A percentile compares a stretch with the other conserved stretches of the same genome.
phyloP scores from a whole-genome alignment of 1,284 basidiomycete genomes.

The Ceratobasidium sp. region DNA sequence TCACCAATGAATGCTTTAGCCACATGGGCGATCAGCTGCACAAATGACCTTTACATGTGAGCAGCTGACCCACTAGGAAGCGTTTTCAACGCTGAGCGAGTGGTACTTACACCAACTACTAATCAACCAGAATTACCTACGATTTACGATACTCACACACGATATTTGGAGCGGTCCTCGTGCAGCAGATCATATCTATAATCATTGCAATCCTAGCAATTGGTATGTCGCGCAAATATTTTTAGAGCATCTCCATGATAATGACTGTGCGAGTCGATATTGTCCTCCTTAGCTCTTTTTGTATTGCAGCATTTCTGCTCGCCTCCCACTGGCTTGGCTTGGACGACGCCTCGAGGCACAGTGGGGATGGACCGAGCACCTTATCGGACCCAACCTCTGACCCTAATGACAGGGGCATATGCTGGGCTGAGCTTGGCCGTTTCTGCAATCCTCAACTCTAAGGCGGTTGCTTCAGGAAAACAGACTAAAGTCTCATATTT shows the following conservation, averaged over 20 bases:
- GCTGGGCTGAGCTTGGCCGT: neutral
- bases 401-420: neutral
- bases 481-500: neutral
- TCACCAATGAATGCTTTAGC: neutral
- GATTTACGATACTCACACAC: neutral
- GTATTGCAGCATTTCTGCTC: no score
- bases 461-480: neutral
- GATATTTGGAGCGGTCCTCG: conserved; percentile 8
- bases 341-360: no score
- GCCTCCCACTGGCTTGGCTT: no score
- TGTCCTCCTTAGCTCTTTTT: neutral
- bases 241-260: no score
- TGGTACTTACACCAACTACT: neutral
- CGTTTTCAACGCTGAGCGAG: no score
- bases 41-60: neutral
- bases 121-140: neutral
- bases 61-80: neutral
- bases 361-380: neutral
- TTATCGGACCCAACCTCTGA: neutral
- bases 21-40: neutral
- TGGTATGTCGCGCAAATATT: no score
- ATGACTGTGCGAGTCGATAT: no score
- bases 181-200: neutral
- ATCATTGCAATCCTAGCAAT: neutral
- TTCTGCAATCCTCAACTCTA: neutral